Conservation (phyloP, 768 basidiomycete species). For the Boletus barrowsii region DNA sequence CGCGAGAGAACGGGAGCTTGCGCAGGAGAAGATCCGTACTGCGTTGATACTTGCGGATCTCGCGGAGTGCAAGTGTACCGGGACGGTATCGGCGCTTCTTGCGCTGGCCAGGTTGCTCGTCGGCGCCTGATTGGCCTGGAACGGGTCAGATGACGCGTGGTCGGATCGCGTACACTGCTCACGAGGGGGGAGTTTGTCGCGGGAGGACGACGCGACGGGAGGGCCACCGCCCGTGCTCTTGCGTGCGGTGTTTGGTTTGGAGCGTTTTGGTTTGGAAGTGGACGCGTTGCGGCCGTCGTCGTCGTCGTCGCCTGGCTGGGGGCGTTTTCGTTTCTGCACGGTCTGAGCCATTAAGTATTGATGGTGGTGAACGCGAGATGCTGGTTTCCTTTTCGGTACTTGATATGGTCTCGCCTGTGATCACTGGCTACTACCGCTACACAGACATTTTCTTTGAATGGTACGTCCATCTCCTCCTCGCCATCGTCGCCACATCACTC, state of each 20-base stretch:
- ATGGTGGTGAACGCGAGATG: neutral
- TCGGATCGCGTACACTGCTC: constrained; percentile 10
- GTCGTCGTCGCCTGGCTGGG: constrained; percentile 32
- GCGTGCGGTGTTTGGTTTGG: constrained; percentile 64
- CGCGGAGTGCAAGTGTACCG: constrained; percentile 84
- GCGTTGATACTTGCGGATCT: constrained; percentile 94
- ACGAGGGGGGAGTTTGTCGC: constrained; percentile 25
- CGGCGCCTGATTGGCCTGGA: constrained; percentile 22
- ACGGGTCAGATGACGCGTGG: constrained; percentile 10
- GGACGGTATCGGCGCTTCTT: constrained; percentile 78
- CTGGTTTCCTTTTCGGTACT: constrained; percentile 8
- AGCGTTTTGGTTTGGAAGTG: constrained; percentile 40
- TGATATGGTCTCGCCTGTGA: constrained; percentile 38
- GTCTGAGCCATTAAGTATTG: constrained; percentile 63
- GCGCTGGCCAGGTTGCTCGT: constrained; percentile 27
- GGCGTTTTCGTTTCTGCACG: constrained; percentile 48
- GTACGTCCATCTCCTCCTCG: constrained; percentile 33
- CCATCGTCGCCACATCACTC: neutral
- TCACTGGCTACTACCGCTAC: constrained; percentile 78
- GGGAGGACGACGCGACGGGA: constrained; percentile 27
- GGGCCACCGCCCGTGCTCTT: constrained; percentile 75
- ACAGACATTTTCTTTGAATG: constrained; percentile 85
- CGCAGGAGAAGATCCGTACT: constrained; percentile 84
- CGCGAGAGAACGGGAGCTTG: constrained; percentile 88
- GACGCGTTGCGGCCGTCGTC: constrained; percentile 34